Evolutionary conservation across 192 early-diverging fungal species (phyloP).

Genomic region (Dissophora ornata): DNA sequence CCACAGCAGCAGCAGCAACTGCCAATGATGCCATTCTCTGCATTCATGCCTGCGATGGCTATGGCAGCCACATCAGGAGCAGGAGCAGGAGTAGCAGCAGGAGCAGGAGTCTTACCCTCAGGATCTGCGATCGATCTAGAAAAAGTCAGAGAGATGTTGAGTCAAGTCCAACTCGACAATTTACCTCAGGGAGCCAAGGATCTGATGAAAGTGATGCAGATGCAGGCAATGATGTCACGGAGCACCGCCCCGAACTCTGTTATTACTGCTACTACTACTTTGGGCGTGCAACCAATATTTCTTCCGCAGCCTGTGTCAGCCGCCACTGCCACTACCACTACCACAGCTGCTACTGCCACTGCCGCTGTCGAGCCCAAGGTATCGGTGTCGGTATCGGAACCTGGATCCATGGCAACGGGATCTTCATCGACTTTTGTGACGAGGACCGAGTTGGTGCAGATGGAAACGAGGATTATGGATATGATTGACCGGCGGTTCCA

Average conservation of each 20-base stretch:
- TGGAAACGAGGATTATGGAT: conserved; percentile 36
- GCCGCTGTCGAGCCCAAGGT: no score
- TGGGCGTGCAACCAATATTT: not conserved
- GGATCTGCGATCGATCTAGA: conserved; percentile 28
- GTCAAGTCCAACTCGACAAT: conserved; percentile 23
- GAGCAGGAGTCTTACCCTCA: no score
- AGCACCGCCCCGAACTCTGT: not conserved
- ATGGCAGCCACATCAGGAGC: no score
- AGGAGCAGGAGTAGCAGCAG: no score
- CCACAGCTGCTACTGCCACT: no score
- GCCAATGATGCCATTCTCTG: not conserved
- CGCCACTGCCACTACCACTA: not conserved
- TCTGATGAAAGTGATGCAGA: conserved; percentile 29
- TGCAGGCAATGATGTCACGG: conserved; percentile 10
- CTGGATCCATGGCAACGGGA: not conserved
- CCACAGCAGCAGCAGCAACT: conserved; percentile 4
- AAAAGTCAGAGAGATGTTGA: conserved; percentile 23
- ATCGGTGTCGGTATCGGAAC: not conserved
- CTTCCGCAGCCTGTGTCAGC: not conserved
- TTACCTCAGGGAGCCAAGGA: conserved; percentile 34
- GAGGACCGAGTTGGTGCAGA: conserved; percentile 23
- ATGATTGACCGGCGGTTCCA: conserved; percentile 23
- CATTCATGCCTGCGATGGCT: not conserved
- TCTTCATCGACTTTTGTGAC: conserved; percentile 10
- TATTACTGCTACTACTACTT: not conserved